Evolutionary conservation across 2,329 filamentous ascomycete species (phyloP).

Genomic region (Colletotrichum sp.): DNA sequence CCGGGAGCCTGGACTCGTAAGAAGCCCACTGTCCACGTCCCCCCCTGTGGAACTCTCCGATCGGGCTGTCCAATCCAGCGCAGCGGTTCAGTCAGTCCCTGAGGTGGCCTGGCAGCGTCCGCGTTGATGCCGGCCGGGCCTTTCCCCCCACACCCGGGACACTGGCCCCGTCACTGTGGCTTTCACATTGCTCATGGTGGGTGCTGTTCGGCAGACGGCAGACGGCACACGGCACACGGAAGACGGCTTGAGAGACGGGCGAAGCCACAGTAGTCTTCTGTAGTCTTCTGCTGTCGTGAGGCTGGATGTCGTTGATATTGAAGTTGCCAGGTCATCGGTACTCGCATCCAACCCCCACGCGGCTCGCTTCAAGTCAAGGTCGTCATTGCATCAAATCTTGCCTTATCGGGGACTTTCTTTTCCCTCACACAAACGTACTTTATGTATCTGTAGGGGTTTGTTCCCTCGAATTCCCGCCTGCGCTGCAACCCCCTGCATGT

Average conservation of each 20-base stretch:
- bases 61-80: not conserved
- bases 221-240: not conserved
- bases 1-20: not conserved
- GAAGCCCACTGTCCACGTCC: not conserved
- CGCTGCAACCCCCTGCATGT: not conserved
- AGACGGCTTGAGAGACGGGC: not conserved
- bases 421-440: not conserved
- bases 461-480: not conserved
- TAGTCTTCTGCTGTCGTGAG: not conserved
- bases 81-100: not conserved
- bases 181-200: not conserved
- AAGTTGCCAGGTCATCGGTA: not conserved
- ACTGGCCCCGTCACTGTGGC: not conserved
- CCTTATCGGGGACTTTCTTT: not conserved
- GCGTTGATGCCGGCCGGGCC: not conserved
- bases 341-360: not conserved
- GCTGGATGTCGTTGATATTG: not conserved
- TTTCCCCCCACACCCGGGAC: not conserved
- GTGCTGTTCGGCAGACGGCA: not conserved
- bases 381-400: not conserved
- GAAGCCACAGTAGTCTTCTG: not conserved
- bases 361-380: not conserved
- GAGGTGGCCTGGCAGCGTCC: not conserved
- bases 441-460: not conserved
- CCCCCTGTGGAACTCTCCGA: not conserved